phyloP scores from a whole-genome alignment of 148 eudicot species.

The Polygonum aviculare region DNA sequence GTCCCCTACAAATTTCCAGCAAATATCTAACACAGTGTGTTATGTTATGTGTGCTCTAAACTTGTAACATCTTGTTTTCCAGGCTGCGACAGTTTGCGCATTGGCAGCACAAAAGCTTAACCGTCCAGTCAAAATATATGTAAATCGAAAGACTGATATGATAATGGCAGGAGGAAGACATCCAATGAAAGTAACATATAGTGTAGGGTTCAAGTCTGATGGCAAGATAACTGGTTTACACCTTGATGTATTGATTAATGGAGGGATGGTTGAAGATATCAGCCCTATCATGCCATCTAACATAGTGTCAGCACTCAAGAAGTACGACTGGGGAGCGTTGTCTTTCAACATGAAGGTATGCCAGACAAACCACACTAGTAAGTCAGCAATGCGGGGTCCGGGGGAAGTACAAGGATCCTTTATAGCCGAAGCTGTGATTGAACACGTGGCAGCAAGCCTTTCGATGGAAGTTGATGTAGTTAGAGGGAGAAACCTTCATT shows the following conservation, averaged over 20 bases:
- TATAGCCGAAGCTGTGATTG: conserved; percentile 81
- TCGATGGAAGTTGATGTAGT: conserved; percentile 57
- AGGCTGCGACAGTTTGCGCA: conserved; percentile 88
- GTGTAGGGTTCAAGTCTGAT: conserved; percentile 74
- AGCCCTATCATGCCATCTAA: conserved; percentile 57
- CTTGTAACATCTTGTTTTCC: not conserved
- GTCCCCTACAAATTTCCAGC: not conserved
- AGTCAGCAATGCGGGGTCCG: conserved; percentile 89
- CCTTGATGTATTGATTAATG: conserved; percentile 52
- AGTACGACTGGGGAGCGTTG: conserved; percentile 87
- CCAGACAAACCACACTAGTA: conserved; percentile 69
- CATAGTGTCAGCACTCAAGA: conserved; percentile 47
- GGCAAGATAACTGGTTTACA: conserved; percentile 86
- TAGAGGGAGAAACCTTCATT: conserved; percentile 55
- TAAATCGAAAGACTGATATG: conserved; percentile 89
- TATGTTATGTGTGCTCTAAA: not conserved
- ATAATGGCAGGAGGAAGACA: conserved; percentile 89
- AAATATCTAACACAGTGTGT: not conserved
- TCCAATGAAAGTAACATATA: conserved; percentile 80
- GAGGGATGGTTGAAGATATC: conserved; percentile 48
- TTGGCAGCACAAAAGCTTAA: conserved; percentile 73
- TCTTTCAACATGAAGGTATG: conserved; percentile 71
- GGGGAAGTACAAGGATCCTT: conserved; percentile 77
- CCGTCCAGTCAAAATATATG: conserved; percentile 65
- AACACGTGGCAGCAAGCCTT: conserved; percentile 66